A percentile compares a stretch with the other conserved stretches of the same genome.
Conservation (phyloP, 2,329 filamentous ascomycete genomes). For the Paramyrothecium roridum region DNA sequence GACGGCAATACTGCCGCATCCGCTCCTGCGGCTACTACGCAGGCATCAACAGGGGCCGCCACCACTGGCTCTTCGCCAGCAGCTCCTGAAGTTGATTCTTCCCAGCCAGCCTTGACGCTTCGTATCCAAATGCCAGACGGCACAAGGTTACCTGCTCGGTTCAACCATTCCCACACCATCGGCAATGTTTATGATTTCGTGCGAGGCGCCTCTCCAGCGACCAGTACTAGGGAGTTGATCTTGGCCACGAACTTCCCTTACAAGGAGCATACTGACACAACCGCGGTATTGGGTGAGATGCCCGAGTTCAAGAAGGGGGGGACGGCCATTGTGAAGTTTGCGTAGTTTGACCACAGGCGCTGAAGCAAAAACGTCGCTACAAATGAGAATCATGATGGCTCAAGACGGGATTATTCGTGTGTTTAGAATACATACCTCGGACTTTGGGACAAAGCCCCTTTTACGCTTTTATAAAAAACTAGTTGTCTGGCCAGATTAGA, state of each 20-base stretch:
- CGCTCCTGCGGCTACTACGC: slow-evolving; percentile 16
- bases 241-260: slow-evolving; percentile 81
- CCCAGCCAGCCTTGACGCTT: slow-evolving; percentile 65
- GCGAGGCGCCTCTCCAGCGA: slow-evolving; percentile 56
- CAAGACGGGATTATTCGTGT: slow-evolving; percentile 1
- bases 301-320: slow-evolving; percentile 64
- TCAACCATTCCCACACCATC: slow-evolving; percentile 77
- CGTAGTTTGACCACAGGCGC: slow-evolving; percentile 14
- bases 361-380: too few species aligned
- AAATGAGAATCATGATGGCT: slow-evolving; percentile 3
- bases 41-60: slow-evolving; percentile 23
- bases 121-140: slow-evolving; percentile 79
- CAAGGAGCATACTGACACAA: slow-evolving; percentile 72
- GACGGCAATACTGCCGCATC: slow-evolving; percentile 23
- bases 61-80: slow-evolving; percentile 27
- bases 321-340: slow-evolving; percentile 62
- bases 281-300: slow-evolving; percentile 55
- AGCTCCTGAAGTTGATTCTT: slow-evolving; percentile 51
- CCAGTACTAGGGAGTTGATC: slow-evolving; percentile 61
- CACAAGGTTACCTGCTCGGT: slow-evolving; percentile 72
- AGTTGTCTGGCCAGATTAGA: too few species aligned
- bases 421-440: too few species aligned
- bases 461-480: too few species aligned
- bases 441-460: too few species aligned
- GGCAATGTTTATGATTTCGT: slow-evolving; percentile 77